Conservation (phyloP, 371 early-diverging fungal species). For the Rhizomucor miehei region DNA sequence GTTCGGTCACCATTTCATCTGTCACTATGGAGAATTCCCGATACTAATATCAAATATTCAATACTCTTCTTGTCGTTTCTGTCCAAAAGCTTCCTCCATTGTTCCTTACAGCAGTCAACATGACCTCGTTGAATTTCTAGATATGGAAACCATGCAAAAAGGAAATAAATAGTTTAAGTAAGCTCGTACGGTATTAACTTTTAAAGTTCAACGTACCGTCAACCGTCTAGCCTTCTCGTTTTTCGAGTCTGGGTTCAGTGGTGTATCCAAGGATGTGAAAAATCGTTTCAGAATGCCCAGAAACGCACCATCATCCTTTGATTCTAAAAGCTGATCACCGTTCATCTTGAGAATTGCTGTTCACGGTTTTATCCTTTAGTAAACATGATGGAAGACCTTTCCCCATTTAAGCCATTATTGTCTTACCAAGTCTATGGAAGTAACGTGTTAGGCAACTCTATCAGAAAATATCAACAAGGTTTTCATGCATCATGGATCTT, state of each 20-base stretch:
- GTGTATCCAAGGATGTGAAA: constrained; percentile 68
- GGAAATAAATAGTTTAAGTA: background rate
- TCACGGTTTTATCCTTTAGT: background rate
- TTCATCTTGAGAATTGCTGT: constrained; percentile 91
- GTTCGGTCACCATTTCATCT: constrained; percentile 72
- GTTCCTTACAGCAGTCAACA: constrained; percentile 69
- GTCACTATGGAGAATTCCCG: constrained; percentile 88
- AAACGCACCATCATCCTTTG: constrained; percentile 91
- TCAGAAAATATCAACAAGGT: background rate
- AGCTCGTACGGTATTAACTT: background rate
- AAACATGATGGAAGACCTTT: background rate
- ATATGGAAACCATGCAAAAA: background rate
- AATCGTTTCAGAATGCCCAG: constrained; percentile 77
- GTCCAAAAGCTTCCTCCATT: background rate
- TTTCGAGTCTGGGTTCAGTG: constrained; percentile 55
- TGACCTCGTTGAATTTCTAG: constrained; percentile 86
- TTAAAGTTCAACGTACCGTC: constrained; percentile 38
- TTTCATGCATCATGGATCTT: constrained; percentile 14
- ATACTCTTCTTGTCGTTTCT: background rate
- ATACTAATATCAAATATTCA: too few species aligned
- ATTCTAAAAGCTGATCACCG: constrained; percentile 80
- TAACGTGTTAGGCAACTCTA: background rate
- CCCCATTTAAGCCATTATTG: background rate
- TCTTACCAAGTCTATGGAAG: constrained; percentile 1
- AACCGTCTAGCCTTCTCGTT: constrained; percentile 59